A percentile compares a stretch with the other conserved stretches of the same genome.
Evolutionary conservation across 2,329 filamentous ascomycete genomes (phyloP).

Genomic region (Stagonosporopsis cucurbitacearum): DNA sequence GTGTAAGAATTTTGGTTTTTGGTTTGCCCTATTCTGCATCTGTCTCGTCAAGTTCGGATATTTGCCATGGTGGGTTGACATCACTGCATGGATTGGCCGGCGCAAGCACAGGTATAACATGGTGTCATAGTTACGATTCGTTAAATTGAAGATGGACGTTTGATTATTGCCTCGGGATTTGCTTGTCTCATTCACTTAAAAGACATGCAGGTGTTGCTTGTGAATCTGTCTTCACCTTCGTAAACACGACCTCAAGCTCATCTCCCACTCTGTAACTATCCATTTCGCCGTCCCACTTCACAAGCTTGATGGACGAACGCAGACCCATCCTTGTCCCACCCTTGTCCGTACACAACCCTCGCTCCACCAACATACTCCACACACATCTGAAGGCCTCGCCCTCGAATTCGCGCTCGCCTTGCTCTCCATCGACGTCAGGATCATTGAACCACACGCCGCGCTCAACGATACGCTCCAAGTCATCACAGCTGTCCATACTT

Average conservation of each 20-base stretch:
- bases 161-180: background rate
- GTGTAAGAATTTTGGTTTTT: conserved; percentile 3
- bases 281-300: conserved; percentile 43
- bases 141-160: background rate
- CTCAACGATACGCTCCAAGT: conserved; percentile 35
- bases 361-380: conserved; percentile 30
- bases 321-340: conserved; percentile 16
- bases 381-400: conserved; percentile 43
- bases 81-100: conserved; percentile 8
- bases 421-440: conserved; percentile 20
- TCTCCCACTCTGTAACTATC: conserved; percentile 41
- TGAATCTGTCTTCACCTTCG: background rate
- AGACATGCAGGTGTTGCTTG: background rate
- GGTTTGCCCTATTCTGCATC: background rate
- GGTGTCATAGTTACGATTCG: conserved; percentile 12
- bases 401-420: conserved; percentile 32
- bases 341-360: background rate
- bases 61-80: background rate
- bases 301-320: conserved; percentile 23
- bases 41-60: conserved; percentile 2
- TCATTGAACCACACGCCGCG: conserved; percentile 40
- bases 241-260: conserved; percentile 44
- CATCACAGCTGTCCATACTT: conserved; percentile 42
- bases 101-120: conserved; percentile 16
- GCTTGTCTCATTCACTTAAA: background rate